These are phyloP conservation scores for Wallacemonas sp. DNA, from an alignment of 208 protist genomes.

Conservation along the genomic window DNA sequence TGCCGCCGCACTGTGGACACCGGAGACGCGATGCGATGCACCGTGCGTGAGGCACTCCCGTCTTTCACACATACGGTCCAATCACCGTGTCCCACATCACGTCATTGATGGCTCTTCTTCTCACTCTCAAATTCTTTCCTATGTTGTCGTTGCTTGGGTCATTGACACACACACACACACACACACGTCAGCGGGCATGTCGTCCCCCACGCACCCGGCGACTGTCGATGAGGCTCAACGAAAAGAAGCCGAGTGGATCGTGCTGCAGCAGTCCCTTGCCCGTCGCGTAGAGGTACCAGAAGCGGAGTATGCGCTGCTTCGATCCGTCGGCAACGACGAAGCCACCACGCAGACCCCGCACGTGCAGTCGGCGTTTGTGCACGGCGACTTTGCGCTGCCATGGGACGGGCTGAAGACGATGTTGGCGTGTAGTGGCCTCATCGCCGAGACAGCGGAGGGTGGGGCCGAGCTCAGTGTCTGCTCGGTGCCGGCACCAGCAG, in stretches of 20 bases:
- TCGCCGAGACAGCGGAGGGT: neutral
- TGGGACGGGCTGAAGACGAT: neutral
- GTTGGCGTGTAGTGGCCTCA: neutral
- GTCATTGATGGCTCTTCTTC: too few relatives aligned
- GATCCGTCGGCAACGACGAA: neutral
- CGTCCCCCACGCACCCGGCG: neutral
- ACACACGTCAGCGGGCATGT: constrained; percentile 4
- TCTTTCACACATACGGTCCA: too few relatives aligned
- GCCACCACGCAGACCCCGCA: neutral
- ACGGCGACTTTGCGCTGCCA: constrained; percentile 15
- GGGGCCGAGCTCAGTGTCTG: too few relatives aligned
- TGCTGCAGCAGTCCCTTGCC: constrained; percentile 26
- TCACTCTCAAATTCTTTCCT: too few relatives aligned
- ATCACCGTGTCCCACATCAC: too few relatives aligned
- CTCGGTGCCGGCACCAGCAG: neutral
- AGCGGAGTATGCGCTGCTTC: constrained; percentile 5
- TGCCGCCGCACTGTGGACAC: too few relatives aligned
- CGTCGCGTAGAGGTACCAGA: constrained; percentile 26
- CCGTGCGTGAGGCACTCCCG: too few relatives aligned
- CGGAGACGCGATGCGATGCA: too few relatives aligned
- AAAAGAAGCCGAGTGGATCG: constrained; percentile 30
- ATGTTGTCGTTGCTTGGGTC: too few relatives aligned
- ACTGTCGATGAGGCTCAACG: neutral
- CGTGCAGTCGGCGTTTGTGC: constrained; percentile 6
- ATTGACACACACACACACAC: constrained; percentile 20